Percentiles rank a stretch among this genome's conserved stretches.
Conservation (phyloP, 2,329 filamentous ascomycete genomes). For the Ophiostoma sp. region DNA sequence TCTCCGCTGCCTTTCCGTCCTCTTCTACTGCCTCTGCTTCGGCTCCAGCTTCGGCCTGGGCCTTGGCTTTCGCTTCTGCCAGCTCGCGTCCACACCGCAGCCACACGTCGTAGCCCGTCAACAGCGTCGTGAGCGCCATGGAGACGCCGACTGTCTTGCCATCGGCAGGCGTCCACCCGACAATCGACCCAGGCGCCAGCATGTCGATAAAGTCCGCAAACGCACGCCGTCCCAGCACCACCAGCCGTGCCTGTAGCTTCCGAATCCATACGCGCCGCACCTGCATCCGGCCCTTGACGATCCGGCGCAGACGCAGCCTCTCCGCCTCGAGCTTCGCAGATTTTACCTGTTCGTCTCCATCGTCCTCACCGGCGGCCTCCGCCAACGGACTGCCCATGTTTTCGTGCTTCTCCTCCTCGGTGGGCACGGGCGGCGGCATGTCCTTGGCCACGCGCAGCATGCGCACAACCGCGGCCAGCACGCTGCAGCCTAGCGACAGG, state of each 20-base stretch:
- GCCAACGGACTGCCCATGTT: constrained; percentile 22
- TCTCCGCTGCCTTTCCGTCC: no score
- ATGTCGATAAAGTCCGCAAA: constrained; percentile 57
- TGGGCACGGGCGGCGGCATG: constrained; percentile 34
- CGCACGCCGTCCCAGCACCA: constrained; percentile 34
- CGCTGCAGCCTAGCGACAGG: constrained; percentile 51
- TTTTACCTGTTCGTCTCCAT: not conserved
- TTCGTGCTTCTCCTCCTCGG: constrained; percentile 26
- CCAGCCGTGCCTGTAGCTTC: constrained; percentile 29
- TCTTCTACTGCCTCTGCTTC: not conserved
- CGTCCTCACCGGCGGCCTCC: constrained; percentile 23
- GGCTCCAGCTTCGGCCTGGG: not conserved
- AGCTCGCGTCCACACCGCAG: constrained; percentile 31
- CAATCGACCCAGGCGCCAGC: constrained; percentile 51
- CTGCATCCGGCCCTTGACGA: constrained; percentile 33
- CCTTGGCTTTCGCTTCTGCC: not conserved
- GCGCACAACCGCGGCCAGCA: constrained; percentile 36
- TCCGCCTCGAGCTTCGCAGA: constrained; percentile 26
- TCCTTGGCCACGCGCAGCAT: constrained; percentile 38
- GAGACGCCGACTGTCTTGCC: constrained; percentile 50
- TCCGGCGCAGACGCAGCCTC: constrained; percentile 34
- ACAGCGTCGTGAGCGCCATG: constrained; percentile 56
- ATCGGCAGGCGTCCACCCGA: constrained; percentile 55
- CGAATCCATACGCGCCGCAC: constrained; percentile 1
- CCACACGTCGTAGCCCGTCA: constrained; percentile 60